Base-by-base conservation (phyloP, 2,329 filamentous ascomycete genomes). In the Aspergillus aculeatus region DNA sequence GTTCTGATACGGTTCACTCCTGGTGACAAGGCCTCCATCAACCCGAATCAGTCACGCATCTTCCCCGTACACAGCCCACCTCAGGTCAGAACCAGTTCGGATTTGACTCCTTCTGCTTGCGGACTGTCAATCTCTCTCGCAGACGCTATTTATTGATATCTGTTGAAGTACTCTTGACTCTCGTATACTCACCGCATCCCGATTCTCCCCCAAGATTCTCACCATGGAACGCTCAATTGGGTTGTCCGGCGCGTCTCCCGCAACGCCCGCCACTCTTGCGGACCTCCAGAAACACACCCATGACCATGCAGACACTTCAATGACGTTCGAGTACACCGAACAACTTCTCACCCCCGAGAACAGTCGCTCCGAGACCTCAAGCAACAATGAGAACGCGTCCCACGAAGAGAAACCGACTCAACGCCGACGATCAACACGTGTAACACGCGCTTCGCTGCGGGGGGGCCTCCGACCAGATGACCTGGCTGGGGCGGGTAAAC, bases 301-400 rank as follows among this genome's bases (percentile, higher is more conserved):
- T 60, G 68, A 69, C 54, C 67, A 62, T 58, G 55, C 64, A 57
- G 69, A 73, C 54, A 70, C 73, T 56, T 64, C 66, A 56, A 74
- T 71, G 65, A 69, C 64, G 51, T 67, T 75, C 41, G 73, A 77
- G 52, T 69, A 74, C 19, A 69, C 74, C 19, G 74, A 74, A 65
- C 73, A 77, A 61, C 69, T 77, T n/a, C 69, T 78, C 19, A 78
- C 77, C 2, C 77, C 77, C 56, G 76, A 77, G 57, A 76, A 76
- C 47, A 78, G 77, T 61, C 75, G 73, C 56, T 79, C 76, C n/a
- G 76, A 78, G 58, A 77, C 75, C 2, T 77, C 76, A 5, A 78
- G 75, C 65, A 75, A 74, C 63, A 73, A 73, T 65, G 73, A 75
- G 59, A 71, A 74, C 65, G 70, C 71, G 64, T 70, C 67, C 12